phyloP scores from a whole-genome alignment of 305 asterid species.

The Solanum hybrid region DNA sequence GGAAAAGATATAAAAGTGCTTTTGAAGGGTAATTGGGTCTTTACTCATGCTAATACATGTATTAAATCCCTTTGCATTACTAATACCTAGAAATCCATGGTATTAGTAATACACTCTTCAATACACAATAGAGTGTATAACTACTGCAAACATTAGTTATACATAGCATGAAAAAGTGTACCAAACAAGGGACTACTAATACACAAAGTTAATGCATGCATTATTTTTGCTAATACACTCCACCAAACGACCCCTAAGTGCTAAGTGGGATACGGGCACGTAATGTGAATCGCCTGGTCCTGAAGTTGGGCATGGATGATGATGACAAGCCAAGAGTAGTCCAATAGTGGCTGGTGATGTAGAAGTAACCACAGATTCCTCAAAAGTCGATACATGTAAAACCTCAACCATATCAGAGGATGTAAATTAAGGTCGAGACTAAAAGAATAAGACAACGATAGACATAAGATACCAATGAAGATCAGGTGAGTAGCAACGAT shows the following conservation, averaged over 20 bases:
- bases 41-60: not conserved
- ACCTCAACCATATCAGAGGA: not conserved
- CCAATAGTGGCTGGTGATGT: not conserved
- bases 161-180: not conserved
- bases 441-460: not conserved
- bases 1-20: not conserved
- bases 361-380: not conserved
- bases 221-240: not conserved
- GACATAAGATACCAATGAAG: not conserved
- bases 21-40: not conserved
- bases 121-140: not conserved
- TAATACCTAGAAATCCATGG: not conserved
- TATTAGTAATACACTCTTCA: not conserved
- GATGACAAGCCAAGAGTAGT: not conserved
- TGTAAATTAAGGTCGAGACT: not conserved
- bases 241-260: not conserved
- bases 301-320: not conserved
- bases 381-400: not conserved
- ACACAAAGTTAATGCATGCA: not conserved
- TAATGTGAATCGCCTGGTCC: not conserved
- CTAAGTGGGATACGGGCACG: not conserved
- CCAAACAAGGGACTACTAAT: not conserved
- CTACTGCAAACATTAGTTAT: not conserved
- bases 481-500: not conserved
- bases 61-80: not conserved